Conservation (phyloP, 1,284 basidiomycete genomes). For the Takashimella tepidaria region DNA sequence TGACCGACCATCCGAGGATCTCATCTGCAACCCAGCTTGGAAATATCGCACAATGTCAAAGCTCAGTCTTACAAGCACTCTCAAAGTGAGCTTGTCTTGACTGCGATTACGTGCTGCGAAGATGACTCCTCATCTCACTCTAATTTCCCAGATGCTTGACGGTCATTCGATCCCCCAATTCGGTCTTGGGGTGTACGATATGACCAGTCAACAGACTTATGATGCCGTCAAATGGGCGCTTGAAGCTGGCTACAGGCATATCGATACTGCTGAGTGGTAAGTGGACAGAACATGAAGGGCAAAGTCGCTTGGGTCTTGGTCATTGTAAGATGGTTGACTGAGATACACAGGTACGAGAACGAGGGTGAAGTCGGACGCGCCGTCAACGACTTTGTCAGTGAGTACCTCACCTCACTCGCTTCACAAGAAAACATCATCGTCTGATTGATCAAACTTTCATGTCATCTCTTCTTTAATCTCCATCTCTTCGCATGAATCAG, state of each 20-base stretch:
- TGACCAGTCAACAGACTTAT: slow-evolving; percentile 57
- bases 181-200: slow-evolving; percentile 64
- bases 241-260: slow-evolving; percentile 63
- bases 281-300: slow-evolving; percentile 9
- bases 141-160: slow-evolving; percentile 53
- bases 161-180: slow-evolving; percentile 60
- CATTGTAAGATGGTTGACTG: no score
- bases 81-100: slow-evolving; percentile 13
- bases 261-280: slow-evolving; percentile 53
- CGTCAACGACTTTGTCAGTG: slow-evolving; percentile 56
- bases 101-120: neutral
- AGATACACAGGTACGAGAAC: slow-evolving; percentile 60
- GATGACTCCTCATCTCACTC: neutral
- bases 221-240: slow-evolving; percentile 59
- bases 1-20: no score
- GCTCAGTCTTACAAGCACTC: neutral
- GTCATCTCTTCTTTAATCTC: neutral
- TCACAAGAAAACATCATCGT: no score
- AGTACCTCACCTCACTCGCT: no score
- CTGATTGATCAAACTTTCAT: neutral
- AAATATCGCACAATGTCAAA: neutral
- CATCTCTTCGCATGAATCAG: slow-evolving; percentile 2
- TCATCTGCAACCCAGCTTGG: no score
- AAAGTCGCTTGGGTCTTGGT: slow-evolving; percentile 1
- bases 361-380: slow-evolving; percentile 60